Conservation (phyloP, 1,139 yeast species). For the Geotrichum klebahnii region DNA sequence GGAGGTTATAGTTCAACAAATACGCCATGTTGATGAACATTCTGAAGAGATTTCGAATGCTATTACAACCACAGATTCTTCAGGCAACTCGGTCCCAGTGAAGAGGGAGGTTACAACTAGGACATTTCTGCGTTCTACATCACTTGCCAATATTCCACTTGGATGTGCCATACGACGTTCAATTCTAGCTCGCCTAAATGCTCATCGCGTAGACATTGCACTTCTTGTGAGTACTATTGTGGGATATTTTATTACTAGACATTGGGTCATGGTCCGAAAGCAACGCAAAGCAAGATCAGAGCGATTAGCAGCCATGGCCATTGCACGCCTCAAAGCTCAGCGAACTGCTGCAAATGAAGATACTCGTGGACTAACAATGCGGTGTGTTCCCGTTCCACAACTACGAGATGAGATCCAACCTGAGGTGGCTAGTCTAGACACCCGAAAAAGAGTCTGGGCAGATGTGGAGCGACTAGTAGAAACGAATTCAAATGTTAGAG, state of each 20-base stretch:
- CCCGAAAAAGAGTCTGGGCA: constrained; percentile 58
- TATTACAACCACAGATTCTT: constrained; percentile 26
- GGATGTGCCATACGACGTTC: constrained; percentile 29
- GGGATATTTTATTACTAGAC: neutral
- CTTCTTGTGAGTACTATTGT: neutral
- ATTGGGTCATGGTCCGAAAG: constrained; percentile 23
- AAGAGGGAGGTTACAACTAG: constrained; percentile 24
- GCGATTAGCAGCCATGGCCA: constrained; percentile 35
- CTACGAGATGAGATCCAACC: constrained; percentile 64
- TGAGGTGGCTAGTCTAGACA: constrained; percentile 44
- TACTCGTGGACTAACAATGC: constrained; percentile 39
- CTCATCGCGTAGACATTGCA: constrained; percentile 3
- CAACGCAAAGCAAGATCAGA: constrained; percentile 23
- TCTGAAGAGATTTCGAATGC: constrained; percentile 8
- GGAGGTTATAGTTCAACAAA: constrained; percentile 78
- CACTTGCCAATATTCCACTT: constrained; percentile 38
- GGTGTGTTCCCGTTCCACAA: constrained; percentile 69
- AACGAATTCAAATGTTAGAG: constrained; percentile 53
- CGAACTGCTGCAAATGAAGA: constrained; percentile 37
- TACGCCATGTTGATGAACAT: constrained; percentile 19
- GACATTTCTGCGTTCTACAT: constrained; percentile 37
- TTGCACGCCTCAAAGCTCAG: constrained; percentile 39
- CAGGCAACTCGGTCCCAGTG: constrained; percentile 21
- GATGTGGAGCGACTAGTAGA: constrained; percentile 59
- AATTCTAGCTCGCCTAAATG: constrained; percentile 5